Percentiles rank a stretch among this genome's conserved stretches.
phyloP scores from a whole-genome alignment of 371 early-diverging fungal genomes.

The Phascolomyces articulosus region DNA sequence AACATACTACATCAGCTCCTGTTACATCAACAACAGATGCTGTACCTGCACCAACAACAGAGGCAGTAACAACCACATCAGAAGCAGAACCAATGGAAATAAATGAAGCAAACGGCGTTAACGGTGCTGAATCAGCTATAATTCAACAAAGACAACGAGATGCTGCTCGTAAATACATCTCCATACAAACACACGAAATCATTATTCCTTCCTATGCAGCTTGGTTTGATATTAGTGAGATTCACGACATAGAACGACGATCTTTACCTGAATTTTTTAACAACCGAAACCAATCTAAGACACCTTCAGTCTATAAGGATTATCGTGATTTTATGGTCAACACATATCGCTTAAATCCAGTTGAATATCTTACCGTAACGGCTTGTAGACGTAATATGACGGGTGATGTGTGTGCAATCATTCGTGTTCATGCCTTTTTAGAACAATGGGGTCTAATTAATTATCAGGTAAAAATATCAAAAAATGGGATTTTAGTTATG shows the following conservation, averaged over 20 bases:
- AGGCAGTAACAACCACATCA: too few species aligned
- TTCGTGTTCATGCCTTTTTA: slow-evolving; percentile 95
- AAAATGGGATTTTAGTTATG: not conserved
- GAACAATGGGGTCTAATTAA: slow-evolving; percentile 99
- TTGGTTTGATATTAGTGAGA: slow-evolving; percentile 86
- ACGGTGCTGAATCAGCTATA: slow-evolving; percentile 26
- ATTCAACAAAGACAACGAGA: slow-evolving; percentile 58
- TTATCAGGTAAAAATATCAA: slow-evolving; percentile 91
- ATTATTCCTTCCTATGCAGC: slow-evolving; percentile 91
- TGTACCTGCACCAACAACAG: slow-evolving; percentile 26
- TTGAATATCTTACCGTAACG: slow-evolving; percentile 95
- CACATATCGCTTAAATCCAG: slow-evolving; percentile 92
- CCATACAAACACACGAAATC: slow-evolving; percentile 79
- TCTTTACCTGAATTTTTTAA: slow-evolving; percentile 97
- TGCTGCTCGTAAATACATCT: slow-evolving; percentile 66
- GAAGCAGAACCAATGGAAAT: slow-evolving; percentile 19
- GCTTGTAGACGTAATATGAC: slow-evolving; percentile 94
- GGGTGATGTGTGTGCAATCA: slow-evolving; percentile 97
- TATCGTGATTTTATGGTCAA: slow-evolving; percentile 98
- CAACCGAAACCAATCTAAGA: slow-evolving; percentile 88
- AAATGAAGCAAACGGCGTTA: slow-evolving; percentile 3
- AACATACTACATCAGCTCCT: not conserved
- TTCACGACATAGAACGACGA: slow-evolving; percentile 89
- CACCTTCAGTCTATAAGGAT: slow-evolving; percentile 91
- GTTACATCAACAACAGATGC: slow-evolving; percentile 22